Conservation (phyloP, 805 yeast genomes). For the Wickerhamiella cacticola region DNA sequence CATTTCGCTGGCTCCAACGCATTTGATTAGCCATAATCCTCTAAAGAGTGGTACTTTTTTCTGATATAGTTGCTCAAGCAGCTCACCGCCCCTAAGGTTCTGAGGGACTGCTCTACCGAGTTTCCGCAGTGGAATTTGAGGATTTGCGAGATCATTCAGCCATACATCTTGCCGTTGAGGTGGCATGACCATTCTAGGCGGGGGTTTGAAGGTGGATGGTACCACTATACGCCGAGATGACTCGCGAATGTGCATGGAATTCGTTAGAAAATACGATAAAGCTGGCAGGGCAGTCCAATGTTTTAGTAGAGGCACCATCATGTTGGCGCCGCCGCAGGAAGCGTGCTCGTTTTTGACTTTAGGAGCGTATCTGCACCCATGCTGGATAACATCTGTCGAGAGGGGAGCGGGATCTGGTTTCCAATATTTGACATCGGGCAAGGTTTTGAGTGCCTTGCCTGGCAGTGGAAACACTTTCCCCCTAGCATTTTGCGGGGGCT, state of each 20-base stretch:
- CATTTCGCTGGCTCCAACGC: constrained; percentile 72
- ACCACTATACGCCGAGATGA: constrained; percentile 36
- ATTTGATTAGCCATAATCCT: constrained; percentile 83
- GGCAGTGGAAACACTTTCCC: constrained; percentile 29
- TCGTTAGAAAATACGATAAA: constrained; percentile 37
- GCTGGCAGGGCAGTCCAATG: constrained; percentile 38
- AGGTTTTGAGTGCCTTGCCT: constrained; percentile 24
- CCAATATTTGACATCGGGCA: constrained; percentile 71
- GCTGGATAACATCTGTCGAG: constrained; percentile 46
- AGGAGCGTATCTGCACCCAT: constrained; percentile 60
- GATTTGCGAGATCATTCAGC: constrained; percentile 68
- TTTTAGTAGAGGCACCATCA: constrained; percentile 32
- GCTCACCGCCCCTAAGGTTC: constrained; percentile 62
- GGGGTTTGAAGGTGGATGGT: constrained; percentile 56
- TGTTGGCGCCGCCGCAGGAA: constrained; percentile 46
- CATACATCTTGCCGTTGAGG: constrained; percentile 77
- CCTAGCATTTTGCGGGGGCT: not conserved
- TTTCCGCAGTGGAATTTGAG: constrained; percentile 49
- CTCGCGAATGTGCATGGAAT: constrained; percentile 39
- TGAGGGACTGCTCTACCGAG: constrained; percentile 78
- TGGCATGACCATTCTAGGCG: constrained; percentile 82
- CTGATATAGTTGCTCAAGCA: constrained; percentile 60
- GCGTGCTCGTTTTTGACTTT: constrained; percentile 52
- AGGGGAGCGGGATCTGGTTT: constrained; percentile 37
- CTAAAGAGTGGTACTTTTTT: constrained; percentile 63